These are phyloP conservation scores for Komagataella pastoris DNA, from an alignment of 805 yeast species.

Conservation along the genomic window DNA sequence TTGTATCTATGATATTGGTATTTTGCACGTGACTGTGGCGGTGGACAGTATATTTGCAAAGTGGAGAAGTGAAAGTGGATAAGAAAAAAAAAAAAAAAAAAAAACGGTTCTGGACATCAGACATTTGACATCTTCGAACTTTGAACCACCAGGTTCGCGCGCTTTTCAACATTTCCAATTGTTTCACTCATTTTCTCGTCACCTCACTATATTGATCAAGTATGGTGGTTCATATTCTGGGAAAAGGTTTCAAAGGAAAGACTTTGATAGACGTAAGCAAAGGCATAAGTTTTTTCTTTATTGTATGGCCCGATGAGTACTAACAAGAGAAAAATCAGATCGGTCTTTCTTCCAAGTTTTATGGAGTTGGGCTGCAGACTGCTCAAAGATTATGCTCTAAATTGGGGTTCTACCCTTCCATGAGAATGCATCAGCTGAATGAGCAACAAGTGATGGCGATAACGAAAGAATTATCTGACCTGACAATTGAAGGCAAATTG, in stretches of 20 bases:
- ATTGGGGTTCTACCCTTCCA: conserved; percentile 81
- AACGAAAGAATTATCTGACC: conserved; percentile 74
- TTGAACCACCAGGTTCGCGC: background rate
- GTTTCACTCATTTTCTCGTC: background rate
- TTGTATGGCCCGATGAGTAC: background rate
- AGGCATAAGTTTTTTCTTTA: conserved; percentile 10
- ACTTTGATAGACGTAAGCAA: conserved; percentile 17
- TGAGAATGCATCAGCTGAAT: conserved; percentile 86
- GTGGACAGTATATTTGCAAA: background rate
- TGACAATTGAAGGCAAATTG: conserved; percentile 73
- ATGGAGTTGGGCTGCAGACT: conserved; percentile 70
- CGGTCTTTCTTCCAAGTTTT: conserved; percentile 71
- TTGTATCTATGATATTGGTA: background rate
- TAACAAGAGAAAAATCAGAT: conserved; percentile 12
- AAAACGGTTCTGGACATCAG: background rate
- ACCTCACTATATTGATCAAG: background rate
- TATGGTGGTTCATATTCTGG: conserved; percentile 40
- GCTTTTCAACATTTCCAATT: background rate
- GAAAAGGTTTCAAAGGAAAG: conserved; percentile 34
- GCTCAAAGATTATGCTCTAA: conserved; percentile 74
- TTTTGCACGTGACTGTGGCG: background rate
- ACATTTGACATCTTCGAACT: background rate
- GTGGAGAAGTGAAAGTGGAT: background rate
- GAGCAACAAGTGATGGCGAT: conserved; percentile 81
- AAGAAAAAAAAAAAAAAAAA: no score